Percentiles rank a stretch among this genome's conserved stretches.
These are phyloP conservation scores for Protomyces lactucae-debilis DNA, from an alignment of 1,139 yeast species.

Conservation along the genomic window DNA sequence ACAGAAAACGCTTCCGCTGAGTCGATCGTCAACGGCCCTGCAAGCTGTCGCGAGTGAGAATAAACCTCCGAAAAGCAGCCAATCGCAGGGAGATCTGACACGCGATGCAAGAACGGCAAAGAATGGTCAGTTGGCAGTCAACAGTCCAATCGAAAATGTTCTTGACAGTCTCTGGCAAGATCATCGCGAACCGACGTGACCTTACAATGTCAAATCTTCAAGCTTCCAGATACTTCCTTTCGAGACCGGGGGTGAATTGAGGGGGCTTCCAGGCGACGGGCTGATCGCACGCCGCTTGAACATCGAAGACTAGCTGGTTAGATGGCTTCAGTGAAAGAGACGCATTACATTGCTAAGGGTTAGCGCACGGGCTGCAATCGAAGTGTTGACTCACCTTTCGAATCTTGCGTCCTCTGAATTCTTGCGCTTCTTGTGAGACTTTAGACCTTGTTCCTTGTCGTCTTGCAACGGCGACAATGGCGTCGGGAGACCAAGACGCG, in stretches of 20 bases:
- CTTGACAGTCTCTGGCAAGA: background rate
- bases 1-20: background rate
- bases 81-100: background rate
- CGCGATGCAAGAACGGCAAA: background rate
- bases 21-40: background rate
- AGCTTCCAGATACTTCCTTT: slow-evolving; percentile 12
- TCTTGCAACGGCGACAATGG: background rate
- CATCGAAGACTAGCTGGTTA: background rate
- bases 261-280: slow-evolving; percentile 20
- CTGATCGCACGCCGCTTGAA: slow-evolving; percentile 19
- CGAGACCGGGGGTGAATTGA: slow-evolving; percentile 10
- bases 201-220: slow-evolving; percentile 13
- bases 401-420: background rate
- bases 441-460: background rate
- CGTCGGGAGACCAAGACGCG: background rate
- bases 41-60: background rate
- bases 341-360: background rate
- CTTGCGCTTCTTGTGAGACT: background rate
- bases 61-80: background rate
- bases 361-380: background rate
- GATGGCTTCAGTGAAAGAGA: background rate
- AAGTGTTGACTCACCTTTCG: background rate
- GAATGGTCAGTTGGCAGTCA: background rate
- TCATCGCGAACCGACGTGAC: background rate
- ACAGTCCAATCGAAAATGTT: background rate